Base-by-base conservation (phyloP, 495 filamentous ascomycete species). In the Rusavskia elegans region DNA sequence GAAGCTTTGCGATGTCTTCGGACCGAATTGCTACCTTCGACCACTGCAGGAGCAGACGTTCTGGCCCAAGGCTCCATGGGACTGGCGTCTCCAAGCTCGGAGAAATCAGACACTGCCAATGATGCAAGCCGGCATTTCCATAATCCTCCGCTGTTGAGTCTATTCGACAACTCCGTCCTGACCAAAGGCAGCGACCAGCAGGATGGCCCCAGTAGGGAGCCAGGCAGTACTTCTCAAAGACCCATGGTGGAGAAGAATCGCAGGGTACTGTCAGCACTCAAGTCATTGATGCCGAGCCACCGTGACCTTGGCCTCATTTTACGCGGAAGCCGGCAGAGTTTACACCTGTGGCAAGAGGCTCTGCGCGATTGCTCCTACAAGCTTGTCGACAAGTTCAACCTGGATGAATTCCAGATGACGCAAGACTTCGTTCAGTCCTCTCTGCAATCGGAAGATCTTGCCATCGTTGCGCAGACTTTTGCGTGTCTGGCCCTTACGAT, bases 81-180 rank as follows among this genome's bases (percentile, higher is more conserved):
- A 10, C 16, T 46, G 20, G 44, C 23, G 2, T 46, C 44, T 25
- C 44, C 44, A 23, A 23, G 14, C 27, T 27, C 40, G 39, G 16
- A 38, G 40, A 30, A 40, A 56, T 32, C 19, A 46, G 40, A 58
- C 51, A 5, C 53, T 54, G 19, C 30, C 41, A 19, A 45, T 52
- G 27, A 48, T 49, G 14, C 60, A 59, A 45, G 51, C 55, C 39
- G 56, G 57, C 54, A 50, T 62, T 25, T 57, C 53, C 21, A 63
- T 38, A 64, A 64, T 56, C 66, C 69, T 0, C 69, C 69, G 0
- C 55, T 71, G 1, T 32, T 71, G 35, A 65, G 66, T 45, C 49
- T 71, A 0, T 67, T 71, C 44, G 63, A 71, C 53, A 68, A 67
- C 25, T 61, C 68, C 25, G 52, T 70, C 21, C 50, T 69, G 39